A percentile compares a stretch with the other conserved stretches of the same genome.
phyloP scores from a whole-genome alignment of 805 yeast species.

The Kodamaea sagamina region DNA sequence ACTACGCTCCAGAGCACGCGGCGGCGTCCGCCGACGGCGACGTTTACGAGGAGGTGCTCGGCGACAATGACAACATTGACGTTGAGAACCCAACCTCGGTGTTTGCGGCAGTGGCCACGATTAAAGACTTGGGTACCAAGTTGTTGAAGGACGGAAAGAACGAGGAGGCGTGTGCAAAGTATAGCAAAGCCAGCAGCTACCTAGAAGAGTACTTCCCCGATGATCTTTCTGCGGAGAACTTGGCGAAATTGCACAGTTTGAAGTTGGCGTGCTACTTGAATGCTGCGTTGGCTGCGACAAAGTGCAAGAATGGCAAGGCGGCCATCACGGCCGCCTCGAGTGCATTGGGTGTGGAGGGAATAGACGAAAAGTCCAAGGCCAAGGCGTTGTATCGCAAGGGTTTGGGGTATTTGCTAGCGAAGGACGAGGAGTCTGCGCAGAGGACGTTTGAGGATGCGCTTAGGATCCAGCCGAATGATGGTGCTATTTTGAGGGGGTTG shows the following conservation, averaged over 20 bases:
- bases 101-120: constrained; percentile 58
- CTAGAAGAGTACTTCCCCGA: constrained; percentile 75
- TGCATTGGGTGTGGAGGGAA: constrained; percentile 61
- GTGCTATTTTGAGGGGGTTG: constrained; percentile 66
- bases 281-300: constrained; percentile 72
- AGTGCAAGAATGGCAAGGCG: constrained; percentile 54
- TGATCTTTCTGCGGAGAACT: constrained; percentile 57
- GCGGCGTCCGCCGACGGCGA: constrained; percentile 71
- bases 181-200: constrained; percentile 69
- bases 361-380: constrained; percentile 69
- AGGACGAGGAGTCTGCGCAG: constrained; percentile 72
- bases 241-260: constrained; percentile 50
- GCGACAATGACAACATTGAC: constrained; percentile 71
- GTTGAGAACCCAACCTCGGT: constrained; percentile 63
- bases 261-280: constrained; percentile 70
- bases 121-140: constrained; percentile 78
- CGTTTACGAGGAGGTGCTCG: constrained; percentile 69
- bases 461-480: constrained; percentile 65
- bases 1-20: constrained; percentile 51
- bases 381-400: constrained; percentile 90
- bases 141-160: constrained; percentile 67
- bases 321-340: constrained; percentile 62
- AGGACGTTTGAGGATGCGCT: constrained; percentile 66
- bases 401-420: constrained; percentile 60
- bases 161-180: constrained; percentile 62